Conservation (phyloP, 768 basidiomycete genomes). For the Boletales sp. region DNA sequence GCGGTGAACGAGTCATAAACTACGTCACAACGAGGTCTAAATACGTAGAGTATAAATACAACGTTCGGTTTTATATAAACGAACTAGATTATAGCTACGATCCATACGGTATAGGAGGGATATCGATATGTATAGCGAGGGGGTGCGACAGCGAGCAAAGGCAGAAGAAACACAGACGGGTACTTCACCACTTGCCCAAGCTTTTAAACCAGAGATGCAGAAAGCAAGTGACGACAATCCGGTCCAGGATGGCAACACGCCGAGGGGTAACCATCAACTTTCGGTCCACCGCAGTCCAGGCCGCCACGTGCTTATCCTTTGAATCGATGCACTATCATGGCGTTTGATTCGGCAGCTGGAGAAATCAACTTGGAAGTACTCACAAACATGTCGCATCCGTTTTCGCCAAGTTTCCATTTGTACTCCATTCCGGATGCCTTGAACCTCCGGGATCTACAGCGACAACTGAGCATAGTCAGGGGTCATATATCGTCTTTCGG, state of each 20-base stretch:
- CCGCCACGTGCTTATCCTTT: conserved; percentile 45
- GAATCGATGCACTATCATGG: conserved; percentile 47
- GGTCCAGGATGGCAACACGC: conserved; percentile 42
- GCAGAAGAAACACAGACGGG: not conserved
- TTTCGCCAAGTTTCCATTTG: conserved; percentile 53
- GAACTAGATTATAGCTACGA: not conserved
- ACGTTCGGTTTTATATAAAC: not conserved
- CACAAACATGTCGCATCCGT: conserved; percentile 44
- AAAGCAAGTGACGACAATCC: conserved; percentile 51
- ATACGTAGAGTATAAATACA: conserved; percentile 19
- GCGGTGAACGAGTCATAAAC: conserved; percentile 14
- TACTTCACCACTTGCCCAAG: conserved; percentile 40
- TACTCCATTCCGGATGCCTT: conserved; percentile 47
- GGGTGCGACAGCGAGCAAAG: too few relatives aligned
- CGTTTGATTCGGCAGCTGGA: not conserved
- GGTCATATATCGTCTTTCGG: too few relatives aligned
- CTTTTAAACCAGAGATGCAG: conserved; percentile 50
- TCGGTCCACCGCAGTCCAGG: conserved; percentile 39
- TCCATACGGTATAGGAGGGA: too few relatives aligned
- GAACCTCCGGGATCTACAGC: conserved; percentile 50
- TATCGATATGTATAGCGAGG: too few relatives aligned
- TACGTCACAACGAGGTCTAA: not conserved
- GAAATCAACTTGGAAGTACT: conserved; percentile 14
- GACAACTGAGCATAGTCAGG: conserved; percentile 1
- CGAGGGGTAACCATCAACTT: conserved; percentile 40